phyloP scores from a whole-genome alignment of 306 rosid genomes.

The Cyamopsis tetragonoloba region DNA sequence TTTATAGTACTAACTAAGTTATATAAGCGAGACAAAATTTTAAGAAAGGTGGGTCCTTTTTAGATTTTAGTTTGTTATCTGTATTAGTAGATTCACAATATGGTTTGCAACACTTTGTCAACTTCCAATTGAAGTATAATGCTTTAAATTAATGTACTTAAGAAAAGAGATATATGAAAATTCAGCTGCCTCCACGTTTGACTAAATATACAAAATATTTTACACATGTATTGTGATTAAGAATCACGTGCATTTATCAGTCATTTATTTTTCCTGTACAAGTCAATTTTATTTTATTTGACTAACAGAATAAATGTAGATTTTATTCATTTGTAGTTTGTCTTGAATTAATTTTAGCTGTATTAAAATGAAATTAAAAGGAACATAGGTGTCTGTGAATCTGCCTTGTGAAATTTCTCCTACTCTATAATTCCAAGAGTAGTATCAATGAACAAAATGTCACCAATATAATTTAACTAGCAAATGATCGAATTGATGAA shows the following conservation, averaged over 20 bases:
- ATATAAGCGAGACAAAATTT: no score
- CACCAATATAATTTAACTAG: conserved; percentile 12
- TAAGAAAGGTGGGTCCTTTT: not conserved
- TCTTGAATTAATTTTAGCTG: no score
- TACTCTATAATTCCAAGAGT: not conserved
- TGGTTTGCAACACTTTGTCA: not conserved
- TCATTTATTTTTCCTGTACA: not conserved
- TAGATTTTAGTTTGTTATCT: not conserved
- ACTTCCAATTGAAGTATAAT: not conserved
- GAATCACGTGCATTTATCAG: not conserved
- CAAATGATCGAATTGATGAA: conserved; percentile 4
- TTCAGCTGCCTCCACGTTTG: not conserved
- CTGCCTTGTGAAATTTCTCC: not conserved
- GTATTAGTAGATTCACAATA: not conserved
- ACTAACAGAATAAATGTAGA: no score
- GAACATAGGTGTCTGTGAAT: not conserved
- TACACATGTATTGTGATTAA: not conserved
- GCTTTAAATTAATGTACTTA: not conserved
- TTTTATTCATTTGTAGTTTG: no score
- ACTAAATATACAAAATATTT: not conserved
- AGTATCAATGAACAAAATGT: conserved; percentile 12
- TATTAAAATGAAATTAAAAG: no score
- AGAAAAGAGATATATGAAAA: not conserved
- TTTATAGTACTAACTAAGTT: no score
- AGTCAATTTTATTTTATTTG: no score